phyloP scores from a whole-genome alignment of 1,284 basidiomycete species.

The Leccinum proliferum region DNA sequence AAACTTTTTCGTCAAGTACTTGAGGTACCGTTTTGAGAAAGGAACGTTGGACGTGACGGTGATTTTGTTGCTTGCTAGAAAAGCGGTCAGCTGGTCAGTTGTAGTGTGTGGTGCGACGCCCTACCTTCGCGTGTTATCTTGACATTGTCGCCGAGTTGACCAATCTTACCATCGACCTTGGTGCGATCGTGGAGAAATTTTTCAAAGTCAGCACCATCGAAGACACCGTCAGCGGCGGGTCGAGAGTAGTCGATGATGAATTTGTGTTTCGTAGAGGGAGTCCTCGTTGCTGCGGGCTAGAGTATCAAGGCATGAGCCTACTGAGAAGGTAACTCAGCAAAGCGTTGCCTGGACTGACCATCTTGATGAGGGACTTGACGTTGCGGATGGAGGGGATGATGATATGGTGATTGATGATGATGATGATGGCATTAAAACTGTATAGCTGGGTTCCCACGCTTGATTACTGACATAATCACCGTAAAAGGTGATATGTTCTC shows the following conservation, averaged over 20 bases:
- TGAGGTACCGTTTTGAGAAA: conserved; percentile 90
- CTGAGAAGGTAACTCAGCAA: conserved; percentile 92
- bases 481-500: conserved; percentile 13
- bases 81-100: conserved; percentile 1
- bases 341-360: conserved; percentile 73
- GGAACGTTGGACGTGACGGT: conserved; percentile 78
- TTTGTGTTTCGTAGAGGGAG: conserved; percentile 73
- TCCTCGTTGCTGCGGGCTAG: conserved; percentile 68
- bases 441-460: conserved; percentile 34
- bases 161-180: conserved; percentile 80
- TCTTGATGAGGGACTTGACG: conserved; percentile 34
- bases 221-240: conserved; percentile 86
- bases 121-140: conserved; percentile 79
- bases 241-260: conserved; percentile 94
- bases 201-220: conserved; percentile 88
- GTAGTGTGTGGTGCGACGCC: not conserved
- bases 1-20: conserved; percentile 96
- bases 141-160: conserved; percentile 83
- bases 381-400: not conserved
- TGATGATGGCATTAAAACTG: conserved; percentile 29
- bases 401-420: conserved; percentile 1
- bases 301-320: conserved; percentile 63
- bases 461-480: conserved; percentile 11
- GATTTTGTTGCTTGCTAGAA: conserved; percentile 65
- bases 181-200: conserved; percentile 94